A percentile compares a stretch with the other conserved stretches of the same genome.
Evolutionary conservation across 352 stramenopile genomes (phyloP).

Genomic region (Blastocystis sp.): DNA sequence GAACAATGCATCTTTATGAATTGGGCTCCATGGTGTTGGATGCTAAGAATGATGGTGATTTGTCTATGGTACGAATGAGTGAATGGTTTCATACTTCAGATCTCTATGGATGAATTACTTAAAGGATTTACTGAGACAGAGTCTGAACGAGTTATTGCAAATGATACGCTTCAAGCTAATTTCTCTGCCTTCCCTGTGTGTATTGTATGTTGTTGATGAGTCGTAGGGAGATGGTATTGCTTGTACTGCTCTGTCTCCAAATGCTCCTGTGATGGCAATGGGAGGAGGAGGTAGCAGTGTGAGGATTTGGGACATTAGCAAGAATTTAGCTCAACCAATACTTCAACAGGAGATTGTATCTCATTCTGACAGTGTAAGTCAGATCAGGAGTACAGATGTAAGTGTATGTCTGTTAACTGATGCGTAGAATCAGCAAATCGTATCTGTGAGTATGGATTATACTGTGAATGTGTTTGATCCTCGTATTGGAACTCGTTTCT

Average conservation of each 20-base stretch:
- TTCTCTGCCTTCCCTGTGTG: constrained; percentile 19
- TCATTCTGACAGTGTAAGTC: constrained; percentile 28
- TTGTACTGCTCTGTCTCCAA: background rate
- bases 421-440: background rate
- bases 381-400: background rate
- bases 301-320: background rate
- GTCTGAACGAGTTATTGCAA: background rate
- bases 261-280: background rate
- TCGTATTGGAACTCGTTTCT: background rate
- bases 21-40: background rate
- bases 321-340: background rate
- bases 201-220: background rate
- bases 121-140: constrained; percentile 31
- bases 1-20: constrained; percentile 45
- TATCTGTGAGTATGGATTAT: constrained; percentile 26
- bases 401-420: background rate
- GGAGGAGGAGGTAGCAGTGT: background rate
- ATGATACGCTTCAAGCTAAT: background rate
- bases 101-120: constrained; percentile 37
- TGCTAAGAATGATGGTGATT: background rate
- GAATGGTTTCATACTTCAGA: background rate
- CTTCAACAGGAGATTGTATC: constrained; percentile 27
- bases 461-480: constrained; percentile 19
- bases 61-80: background rate
- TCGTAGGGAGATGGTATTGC: background rate